Evolutionary conservation across 176 grass and related monocot species (phyloP), one percentile per base, ranked within the genome.

Genomic region (Phragmites australis): DNA sequence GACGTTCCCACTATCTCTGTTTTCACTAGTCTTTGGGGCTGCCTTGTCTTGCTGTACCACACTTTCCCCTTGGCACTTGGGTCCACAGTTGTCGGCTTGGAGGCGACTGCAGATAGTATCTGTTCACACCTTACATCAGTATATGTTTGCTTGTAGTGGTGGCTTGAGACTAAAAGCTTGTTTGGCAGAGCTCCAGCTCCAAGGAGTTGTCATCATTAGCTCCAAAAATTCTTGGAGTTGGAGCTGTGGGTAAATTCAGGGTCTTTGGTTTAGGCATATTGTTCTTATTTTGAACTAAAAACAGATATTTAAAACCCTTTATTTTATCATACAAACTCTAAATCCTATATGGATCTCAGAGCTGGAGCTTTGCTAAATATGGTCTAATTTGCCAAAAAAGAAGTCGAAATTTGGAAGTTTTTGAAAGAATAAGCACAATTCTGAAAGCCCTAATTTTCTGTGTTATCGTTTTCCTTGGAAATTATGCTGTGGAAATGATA

Each of bases 401-500:
- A 9, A 18, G 27, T 11, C n/a, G 4, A 12, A 52, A 72, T 51
- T 2, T 9, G 21, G 30, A 72, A 21, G 25, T 10, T 54, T 66
- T 72, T 29, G 17, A 21, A 70, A 15, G 26, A 26, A 51, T 72
- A 71, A 19, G 44, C 18, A 52, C 27, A 22, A 18, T 11, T 53
- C 31, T 34, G 29, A 53, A 34, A 53, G 29, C 29, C 6, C 30
- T 72, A 27, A 47, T 27, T 18, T 48, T 30, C 8, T 14, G 56
- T 69, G 42, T 10, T 44, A 59, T 18, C 6, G 9, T 63, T 69
- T 59, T 84, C 17, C 43, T 71, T 50, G 74, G 31, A 85, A 23
- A 21, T 49, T 45, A n/a, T 66, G 65, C 37, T 43, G 30, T 49
- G 3, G 17, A 31, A 30, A 45, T n/a, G 16, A 47, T 47, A 44